Evolutionary conservation across 2,329 filamentous ascomycete species (phyloP), one percentile per base, ranked within the genome.

Genomic region (Dendrostoma leiphaemia): DNA sequence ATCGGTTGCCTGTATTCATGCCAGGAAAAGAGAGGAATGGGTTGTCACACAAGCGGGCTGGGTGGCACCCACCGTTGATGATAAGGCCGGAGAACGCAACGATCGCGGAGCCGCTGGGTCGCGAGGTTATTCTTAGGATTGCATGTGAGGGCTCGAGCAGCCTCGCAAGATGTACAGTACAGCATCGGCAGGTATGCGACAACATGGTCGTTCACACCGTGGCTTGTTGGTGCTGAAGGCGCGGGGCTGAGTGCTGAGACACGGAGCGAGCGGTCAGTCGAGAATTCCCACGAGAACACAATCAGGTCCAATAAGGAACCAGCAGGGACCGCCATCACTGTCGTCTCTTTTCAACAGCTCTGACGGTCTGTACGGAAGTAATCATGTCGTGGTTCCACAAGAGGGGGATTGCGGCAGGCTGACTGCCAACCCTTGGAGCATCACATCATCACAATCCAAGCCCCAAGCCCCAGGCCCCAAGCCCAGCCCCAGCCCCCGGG

Each of bases 21-120:
- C 35, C 41, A 47, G 13, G 15, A 32, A 17, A 23, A 12, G 26
- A 34, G 19, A 35, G 40, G 50, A 41, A 37, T 50, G 50, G 29
- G 38, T 40, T 32, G 50, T 41, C 8, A 48, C 50, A 54, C 50
- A 31, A 38, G 23, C 35, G 43, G 19, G 13, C 6, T n/a, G 21
- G 38, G 50, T 57, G 50, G 53, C 41, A 50, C 50, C 26, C 35
- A n/a, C 13, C 41, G 32, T 48, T n/a, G 29, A 35, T 21, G 23
- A 35, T 41, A 28, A 26, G 28, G 43, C 15, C 10, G 17, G 13
- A 9, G n/a, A n/a, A n/a, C n/a, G n/a, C n/a, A n/a, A n/a, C n/a
- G n/a, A n/a, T n/a, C n/a, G n/a, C n/a, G n/a, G n/a, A n/a, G n/a
- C n/a, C n/a, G n/a, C n/a, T n/a, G n/a, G n/a, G n/a, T n/a, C n/a